phyloP scores from a whole-genome alignment of 768 basidiomycete genomes.

The Lactifluus subvellereus region DNA sequence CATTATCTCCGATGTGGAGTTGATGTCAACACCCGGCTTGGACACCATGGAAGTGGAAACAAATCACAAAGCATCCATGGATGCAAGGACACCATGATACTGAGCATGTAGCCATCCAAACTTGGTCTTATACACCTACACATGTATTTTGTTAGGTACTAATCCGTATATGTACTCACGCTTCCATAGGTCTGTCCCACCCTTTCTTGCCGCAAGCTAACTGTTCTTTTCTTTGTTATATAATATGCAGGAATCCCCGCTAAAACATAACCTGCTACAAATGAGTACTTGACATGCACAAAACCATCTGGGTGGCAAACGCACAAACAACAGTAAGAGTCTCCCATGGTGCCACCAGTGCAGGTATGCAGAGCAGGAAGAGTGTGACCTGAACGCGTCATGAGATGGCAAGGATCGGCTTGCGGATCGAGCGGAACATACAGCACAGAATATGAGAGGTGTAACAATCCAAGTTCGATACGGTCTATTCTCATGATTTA shows the following conservation, averaged over 20 bases:
- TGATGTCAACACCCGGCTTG: no score
- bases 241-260: slow-evolving; percentile 9
- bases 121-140: not conserved
- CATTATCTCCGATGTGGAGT: no score
- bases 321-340: not conserved
- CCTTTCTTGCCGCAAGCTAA: not conserved
- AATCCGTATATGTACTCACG: not conserved
- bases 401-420: not conserved
- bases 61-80: no score
- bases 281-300: not conserved
- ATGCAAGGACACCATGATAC: no score
- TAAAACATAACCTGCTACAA: not conserved
- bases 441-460: slow-evolving; percentile 10
- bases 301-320: not conserved
- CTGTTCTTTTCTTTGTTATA: not conserved
- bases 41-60: no score
- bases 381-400: not conserved
- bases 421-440: not conserved
- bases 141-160: not conserved
- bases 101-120: no score
- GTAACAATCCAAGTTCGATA: slow-evolving; percentile 13
- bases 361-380: slow-evolving; percentile 12
- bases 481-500: not conserved
- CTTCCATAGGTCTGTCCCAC: not conserved
- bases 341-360: not conserved